Conservation (phyloP, 2,329 filamentous ascomycete species). For the Teratosphaeria viscida region DNA sequence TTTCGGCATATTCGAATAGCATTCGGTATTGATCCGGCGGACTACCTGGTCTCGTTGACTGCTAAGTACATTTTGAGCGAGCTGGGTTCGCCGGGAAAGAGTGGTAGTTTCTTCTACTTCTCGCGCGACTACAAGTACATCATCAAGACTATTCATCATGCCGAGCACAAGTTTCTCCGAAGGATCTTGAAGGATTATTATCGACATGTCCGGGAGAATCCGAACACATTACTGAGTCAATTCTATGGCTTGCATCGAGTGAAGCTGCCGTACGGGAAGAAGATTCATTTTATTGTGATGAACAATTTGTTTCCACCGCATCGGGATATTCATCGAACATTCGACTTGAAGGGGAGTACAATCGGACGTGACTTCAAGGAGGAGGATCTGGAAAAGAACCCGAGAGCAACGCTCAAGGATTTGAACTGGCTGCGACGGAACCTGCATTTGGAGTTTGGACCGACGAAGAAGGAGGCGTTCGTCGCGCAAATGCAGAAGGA, state of each 20-base stretch:
- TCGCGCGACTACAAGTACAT: slow-evolving; percentile 99
- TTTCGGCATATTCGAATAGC: slow-evolving; percentile 82
- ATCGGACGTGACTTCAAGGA: slow-evolving; percentile 86
- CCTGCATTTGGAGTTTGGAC: slow-evolving; percentile 75
- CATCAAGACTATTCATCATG: slow-evolving; percentile 98
- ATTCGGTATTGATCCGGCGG: slow-evolving; percentile 88
- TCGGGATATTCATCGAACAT: slow-evolving; percentile 92
- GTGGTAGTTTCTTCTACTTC: slow-evolving; percentile 99
- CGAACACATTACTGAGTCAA: slow-evolving; percentile 91
- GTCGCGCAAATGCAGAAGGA: slow-evolving; percentile 81
- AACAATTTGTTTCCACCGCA: slow-evolving; percentile 98
- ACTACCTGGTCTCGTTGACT: slow-evolving; percentile 95
- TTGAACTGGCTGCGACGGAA: slow-evolving; percentile 89
- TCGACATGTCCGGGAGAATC: slow-evolving; percentile 81
- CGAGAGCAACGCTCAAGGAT: slow-evolving; percentile 87
- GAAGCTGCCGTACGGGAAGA: slow-evolving; percentile 95
- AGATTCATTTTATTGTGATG: slow-evolving; percentile 99
- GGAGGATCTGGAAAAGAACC: slow-evolving; percentile 77
- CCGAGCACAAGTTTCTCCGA: slow-evolving; percentile 78
- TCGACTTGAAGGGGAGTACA: slow-evolving; percentile 93
- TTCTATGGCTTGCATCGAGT: slow-evolving; percentile 96
- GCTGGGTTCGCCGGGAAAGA: slow-evolving; percentile 92
- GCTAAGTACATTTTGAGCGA: slow-evolving; percentile 98
- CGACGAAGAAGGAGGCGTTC: slow-evolving; percentile 79
- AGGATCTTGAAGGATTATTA: slow-evolving; percentile 88